These are phyloP conservation scores for Kwoniella dendrophila DNA, from an alignment of 768 basidiomycete species.

Conservation along the genomic window DNA sequence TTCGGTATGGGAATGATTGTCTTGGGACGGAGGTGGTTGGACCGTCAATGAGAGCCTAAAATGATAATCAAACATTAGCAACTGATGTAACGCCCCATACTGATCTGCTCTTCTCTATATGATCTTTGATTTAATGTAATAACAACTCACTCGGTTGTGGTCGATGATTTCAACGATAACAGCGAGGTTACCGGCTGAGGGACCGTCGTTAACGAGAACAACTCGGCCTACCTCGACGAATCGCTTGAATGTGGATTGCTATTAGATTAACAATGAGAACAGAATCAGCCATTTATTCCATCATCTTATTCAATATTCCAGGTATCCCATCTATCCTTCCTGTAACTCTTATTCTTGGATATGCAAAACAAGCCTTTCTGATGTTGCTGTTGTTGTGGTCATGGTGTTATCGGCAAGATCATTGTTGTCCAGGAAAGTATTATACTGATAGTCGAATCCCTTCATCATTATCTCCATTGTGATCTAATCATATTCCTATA, in stretches of 20 bases:
- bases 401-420: no score
- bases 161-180: constrained; percentile 97
- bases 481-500: no score
- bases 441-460: no score
- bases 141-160: constrained; percentile 83
- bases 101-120: no score
- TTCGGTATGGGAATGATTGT: constrained; percentile 86
- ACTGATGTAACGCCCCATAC: no score
- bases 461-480: no score
- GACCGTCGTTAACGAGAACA: constrained; percentile 89
- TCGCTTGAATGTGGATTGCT: constrained; percentile 69
- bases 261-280: constrained; percentile 8
- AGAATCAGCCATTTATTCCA: neutral
- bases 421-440: no score
- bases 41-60: constrained; percentile 91
- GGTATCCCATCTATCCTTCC: neutral
- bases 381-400: neutral
- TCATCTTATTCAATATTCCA: neutral
- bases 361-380: no score
- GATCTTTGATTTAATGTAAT: neutral
- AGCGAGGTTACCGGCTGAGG: constrained; percentile 82
- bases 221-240: constrained; percentile 99
- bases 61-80: no score
- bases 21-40: constrained; percentile 89
- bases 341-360: neutral